Conservation (phyloP, 148 eudicot genomes). For the Rhododendron molle region DNA sequence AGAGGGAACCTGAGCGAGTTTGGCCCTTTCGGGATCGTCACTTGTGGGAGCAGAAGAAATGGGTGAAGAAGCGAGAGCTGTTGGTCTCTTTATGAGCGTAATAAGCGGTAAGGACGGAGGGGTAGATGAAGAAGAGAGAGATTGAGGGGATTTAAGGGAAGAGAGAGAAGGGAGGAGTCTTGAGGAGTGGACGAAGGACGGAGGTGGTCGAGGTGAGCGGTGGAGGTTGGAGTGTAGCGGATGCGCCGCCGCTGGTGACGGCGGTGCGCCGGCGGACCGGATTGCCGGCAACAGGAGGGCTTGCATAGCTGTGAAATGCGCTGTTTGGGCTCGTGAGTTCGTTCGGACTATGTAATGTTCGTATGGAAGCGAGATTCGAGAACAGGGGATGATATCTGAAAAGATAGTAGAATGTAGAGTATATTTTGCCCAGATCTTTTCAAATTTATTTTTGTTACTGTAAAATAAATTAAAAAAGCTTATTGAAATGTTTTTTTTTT, state of each 20-base stretch:
- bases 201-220: not conserved
- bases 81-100: not conserved
- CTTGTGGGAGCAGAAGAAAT: constrained; percentile 35
- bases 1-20: constrained; percentile 66
- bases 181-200: constrained; percentile 5
- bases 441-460: too few species aligned
- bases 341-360: not conserved
- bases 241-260: constrained; percentile 16
- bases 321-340: not conserved
- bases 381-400: not conserved
- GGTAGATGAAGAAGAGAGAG: constrained; percentile 23
- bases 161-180: not conserved
- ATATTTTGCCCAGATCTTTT: too few species aligned
- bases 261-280: constrained; percentile 43
- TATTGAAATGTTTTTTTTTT: too few species aligned
- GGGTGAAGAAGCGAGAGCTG: constrained; percentile 38
- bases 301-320: constrained; percentile 44
- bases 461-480: too few species aligned
- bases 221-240: not conserved
- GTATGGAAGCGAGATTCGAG: not conserved
- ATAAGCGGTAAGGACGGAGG: constrained; percentile 16
- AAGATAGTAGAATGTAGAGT: too few species aligned
- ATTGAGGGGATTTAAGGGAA: constrained; percentile 24
- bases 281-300: constrained; percentile 63
- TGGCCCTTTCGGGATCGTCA: constrained; percentile 69